Evolutionary conservation across 345 rosid species (phyloP).

Genomic region (Abelmoschus esculentus): DNA sequence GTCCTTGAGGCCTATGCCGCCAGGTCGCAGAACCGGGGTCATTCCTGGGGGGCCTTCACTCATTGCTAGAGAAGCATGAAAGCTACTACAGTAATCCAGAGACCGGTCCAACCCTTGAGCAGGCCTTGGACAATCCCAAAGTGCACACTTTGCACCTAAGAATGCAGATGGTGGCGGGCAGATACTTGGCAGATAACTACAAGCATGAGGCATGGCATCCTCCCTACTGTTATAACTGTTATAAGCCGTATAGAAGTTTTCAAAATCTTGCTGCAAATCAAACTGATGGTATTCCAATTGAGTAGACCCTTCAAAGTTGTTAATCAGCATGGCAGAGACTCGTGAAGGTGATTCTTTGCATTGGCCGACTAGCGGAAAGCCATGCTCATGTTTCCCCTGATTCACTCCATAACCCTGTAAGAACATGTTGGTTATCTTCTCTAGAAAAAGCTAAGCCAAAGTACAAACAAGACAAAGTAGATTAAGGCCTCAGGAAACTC

Average conservation of each 20-base stretch:
- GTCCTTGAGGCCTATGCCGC: conserved; percentile 88
- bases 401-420: conserved; percentile 49
- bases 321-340: conserved; percentile 21
- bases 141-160: conserved; percentile 94
- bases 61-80: conserved; percentile 75
- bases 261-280: conserved; percentile 65
- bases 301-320: conserved; percentile 37
- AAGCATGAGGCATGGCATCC: conserved; percentile 35
- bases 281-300: conserved; percentile 55
- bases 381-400: conserved; percentile 52
- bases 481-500: no score
- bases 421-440: background rate
- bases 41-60: conserved; percentile 64
- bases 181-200: conserved; percentile 52
- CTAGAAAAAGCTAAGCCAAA: no score
- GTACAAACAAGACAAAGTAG: no score
- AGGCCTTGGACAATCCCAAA: conserved; percentile 99
- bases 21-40: conserved; percentile 68
- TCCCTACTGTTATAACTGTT: conserved; percentile 39
- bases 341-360: conserved; percentile 49
- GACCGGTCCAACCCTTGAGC: conserved; percentile 82
- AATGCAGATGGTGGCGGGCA: conserved; percentile 91
- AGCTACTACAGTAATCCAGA: conserved; percentile 88
- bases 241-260: conserved; percentile 36
- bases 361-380: conserved; percentile 41